Evolutionary conservation across 345 rosid species (phyloP).

Genomic region (Dipteronia dyeriana): DNA sequence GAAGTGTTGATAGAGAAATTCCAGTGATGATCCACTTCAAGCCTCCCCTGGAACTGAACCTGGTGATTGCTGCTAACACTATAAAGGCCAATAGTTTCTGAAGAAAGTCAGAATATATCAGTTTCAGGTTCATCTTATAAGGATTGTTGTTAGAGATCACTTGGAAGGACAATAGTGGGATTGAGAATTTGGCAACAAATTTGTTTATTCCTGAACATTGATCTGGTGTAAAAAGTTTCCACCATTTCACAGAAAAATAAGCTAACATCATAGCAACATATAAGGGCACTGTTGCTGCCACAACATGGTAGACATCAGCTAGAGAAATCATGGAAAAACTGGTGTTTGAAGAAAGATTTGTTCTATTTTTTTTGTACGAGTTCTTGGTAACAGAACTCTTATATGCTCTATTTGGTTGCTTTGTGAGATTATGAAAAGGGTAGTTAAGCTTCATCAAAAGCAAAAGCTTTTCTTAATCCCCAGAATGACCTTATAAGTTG

Average conservation of each 20-base stretch:
- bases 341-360: conserved; percentile 7
- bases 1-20: conserved; percentile 67
- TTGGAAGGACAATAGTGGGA: conserved; percentile 80
- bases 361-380: neutral
- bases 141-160: conserved; percentile 72
- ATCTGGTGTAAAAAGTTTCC: conserved; percentile 69
- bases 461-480: conserved; percentile 26
- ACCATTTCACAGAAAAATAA: conserved; percentile 65
- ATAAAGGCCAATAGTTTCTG: conserved; percentile 64
- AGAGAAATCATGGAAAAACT: conserved; percentile 53
- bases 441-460: conserved; percentile 32
- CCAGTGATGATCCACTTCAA: conserved; percentile 70
- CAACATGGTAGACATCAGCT: conserved; percentile 69
- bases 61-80: conserved; percentile 38
- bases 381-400: conserved; percentile 22
- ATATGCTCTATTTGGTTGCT: conserved; percentile 25
- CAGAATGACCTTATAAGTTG: conserved; percentile 31
- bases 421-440: conserved; percentile 32
- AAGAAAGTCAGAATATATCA: conserved; percentile 58
- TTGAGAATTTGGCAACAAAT: conserved; percentile 82
- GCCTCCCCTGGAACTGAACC: conserved; percentile 51
- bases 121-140: conserved; percentile 67
- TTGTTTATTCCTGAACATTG: conserved; percentile 92
- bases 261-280: conserved; percentile 76
- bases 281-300: conserved; percentile 79